Conservation (phyloP, 2,329 filamentous ascomycete genomes). For the Colletotrichum godetiae region DNA sequence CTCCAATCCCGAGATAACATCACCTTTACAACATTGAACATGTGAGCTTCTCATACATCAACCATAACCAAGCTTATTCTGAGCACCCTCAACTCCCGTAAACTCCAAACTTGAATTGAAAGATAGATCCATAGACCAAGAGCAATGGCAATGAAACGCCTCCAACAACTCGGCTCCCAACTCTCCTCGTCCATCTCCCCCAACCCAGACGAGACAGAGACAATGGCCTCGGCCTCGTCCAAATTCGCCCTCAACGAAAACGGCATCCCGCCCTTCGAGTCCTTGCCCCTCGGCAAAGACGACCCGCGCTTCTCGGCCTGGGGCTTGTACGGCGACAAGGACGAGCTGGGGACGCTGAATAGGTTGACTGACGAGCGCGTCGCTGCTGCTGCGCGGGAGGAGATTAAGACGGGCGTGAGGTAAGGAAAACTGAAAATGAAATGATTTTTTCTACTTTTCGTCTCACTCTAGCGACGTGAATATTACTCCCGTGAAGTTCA, state of each 20-base stretch:
- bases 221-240: not conserved
- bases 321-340: slow-evolving; percentile 65
- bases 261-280: slow-evolving; percentile 59
- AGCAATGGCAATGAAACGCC: slow-evolving; percentile 1
- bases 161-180: slow-evolving; percentile 6
- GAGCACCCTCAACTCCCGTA: not conserved
- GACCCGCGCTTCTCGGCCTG: slow-evolving; percentile 58
- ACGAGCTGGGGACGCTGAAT: slow-evolving; percentile 71
- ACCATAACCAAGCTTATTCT: not conserved
- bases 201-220: not conserved
- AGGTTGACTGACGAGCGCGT: slow-evolving; percentile 67
- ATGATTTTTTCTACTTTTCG: no score
- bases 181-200: not conserved
- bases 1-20: not conserved
- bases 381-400: slow-evolving; percentile 58
- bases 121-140: not conserved
- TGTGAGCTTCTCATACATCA: no score
- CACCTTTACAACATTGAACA: no score
- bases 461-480: no score
- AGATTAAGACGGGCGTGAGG: slow-evolving; percentile 66
- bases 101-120: not conserved
- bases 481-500: no score
- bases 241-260: slow-evolving; percentile 47
- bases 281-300: slow-evolving; percentile 57
- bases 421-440: slow-evolving; percentile 35